Conservation (phyloP, 306 rosid species). For the Ceratonia siliqua region DNA sequence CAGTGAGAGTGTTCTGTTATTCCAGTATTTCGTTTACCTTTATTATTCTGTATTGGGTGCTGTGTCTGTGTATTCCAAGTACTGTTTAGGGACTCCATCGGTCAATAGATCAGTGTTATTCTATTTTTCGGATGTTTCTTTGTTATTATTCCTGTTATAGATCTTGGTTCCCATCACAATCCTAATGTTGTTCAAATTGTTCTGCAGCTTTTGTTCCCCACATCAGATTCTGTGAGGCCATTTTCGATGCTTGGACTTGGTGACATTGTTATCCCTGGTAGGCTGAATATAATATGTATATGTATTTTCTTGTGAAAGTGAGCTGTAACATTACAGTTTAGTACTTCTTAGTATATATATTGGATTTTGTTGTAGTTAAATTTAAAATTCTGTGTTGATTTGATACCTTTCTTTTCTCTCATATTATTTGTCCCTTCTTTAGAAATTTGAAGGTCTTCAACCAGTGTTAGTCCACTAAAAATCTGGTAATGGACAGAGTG, state of each 20-base stretch:
- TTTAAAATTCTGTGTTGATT: not conserved
- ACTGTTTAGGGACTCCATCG: too few relatives aligned
- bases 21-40: too few relatives aligned
- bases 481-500: too few relatives aligned
- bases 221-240: slow-evolving; percentile 66
- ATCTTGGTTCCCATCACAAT: too few relatives aligned
- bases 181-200: slow-evolving; percentile 6
- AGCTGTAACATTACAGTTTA: not conserved
- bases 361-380: not conserved
- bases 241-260: slow-evolving; percentile 94
- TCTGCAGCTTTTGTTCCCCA: slow-evolving; percentile 77
- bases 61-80: too few relatives aligned
- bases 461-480: not conserved
- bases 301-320: not conserved
- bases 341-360: not conserved
- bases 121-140: too few relatives aligned
- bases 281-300: slow-evolving; percentile 30
- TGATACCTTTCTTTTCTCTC: not conserved
- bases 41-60: too few relatives aligned
- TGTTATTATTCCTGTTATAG: too few relatives aligned
- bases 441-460: not conserved
- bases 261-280: slow-evolving; percentile 88
- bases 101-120: too few relatives aligned
- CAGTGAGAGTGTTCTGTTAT: too few relatives aligned
- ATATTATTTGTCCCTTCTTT: not conserved